Evolutionary conservation across 768 basidiomycete genomes (phyloP).

Genomic region (Psilocybe azurescens): DNA sequence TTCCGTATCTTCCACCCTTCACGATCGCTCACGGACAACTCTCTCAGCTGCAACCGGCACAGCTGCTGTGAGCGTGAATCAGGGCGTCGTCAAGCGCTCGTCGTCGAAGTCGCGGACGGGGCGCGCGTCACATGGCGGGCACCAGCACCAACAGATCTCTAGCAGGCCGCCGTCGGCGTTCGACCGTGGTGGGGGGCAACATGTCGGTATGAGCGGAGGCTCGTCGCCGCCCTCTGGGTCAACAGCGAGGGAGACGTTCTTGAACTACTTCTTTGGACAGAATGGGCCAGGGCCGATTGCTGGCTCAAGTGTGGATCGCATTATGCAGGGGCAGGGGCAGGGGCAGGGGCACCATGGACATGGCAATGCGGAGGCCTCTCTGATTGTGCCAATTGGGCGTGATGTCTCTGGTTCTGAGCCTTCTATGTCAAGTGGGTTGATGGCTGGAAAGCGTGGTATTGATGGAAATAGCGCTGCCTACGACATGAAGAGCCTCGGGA

Average conservation of each 20-base stretch:
- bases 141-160: conserved; percentile 12
- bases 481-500: conserved; percentile 98
- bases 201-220: conserved; percentile 32
- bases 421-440: conserved; percentile 58
- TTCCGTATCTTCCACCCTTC: conserved; percentile 76
- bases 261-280: conserved; percentile 98
- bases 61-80: conserved; percentile 34
- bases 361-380: conserved; percentile 21
- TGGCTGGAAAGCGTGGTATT: conserved; percentile 68
- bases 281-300: conserved; percentile 79
- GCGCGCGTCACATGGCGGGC: conserved; percentile 21
- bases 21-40: conserved; percentile 67
- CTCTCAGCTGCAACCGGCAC: conserved; percentile 40
- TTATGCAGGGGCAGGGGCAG: conserved; percentile 23
- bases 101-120: conserved; percentile 39
- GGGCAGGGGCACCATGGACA: conserved; percentile 24
- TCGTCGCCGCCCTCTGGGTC: conserved; percentile 51
- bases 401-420: conserved; percentile 65
- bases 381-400: conserved; percentile 59
- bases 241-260: conserved; percentile 83
- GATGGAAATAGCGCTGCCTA: conserved; percentile 86
- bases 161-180: conserved; percentile 39
- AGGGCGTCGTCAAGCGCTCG: conserved; percentile 34
- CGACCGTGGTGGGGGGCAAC: conserved; percentile 20
- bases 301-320: conserved; percentile 55